Evolutionary conservation across 805 yeast genomes (phyloP).

Genomic region (Candida xiaguanensis): DNA sequence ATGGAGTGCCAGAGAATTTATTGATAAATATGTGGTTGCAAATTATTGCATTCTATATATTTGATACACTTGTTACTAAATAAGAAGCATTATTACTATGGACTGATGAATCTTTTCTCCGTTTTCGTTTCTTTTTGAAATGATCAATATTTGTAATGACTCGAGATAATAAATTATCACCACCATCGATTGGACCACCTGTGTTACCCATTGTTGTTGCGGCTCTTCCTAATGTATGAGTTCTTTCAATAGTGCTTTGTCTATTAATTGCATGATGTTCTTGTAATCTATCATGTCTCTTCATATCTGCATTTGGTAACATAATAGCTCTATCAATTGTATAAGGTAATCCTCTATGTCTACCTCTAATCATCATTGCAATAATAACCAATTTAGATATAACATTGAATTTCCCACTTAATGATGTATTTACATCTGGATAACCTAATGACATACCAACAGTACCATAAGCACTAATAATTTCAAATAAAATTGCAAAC

Average conservation of each 20-base stretch:
- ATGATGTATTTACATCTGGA: conserved; percentile 62
- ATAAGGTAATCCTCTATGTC: conserved; percentile 96
- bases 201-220: conserved; percentile 4
- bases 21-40: no score
- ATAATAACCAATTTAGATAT: conserved; percentile 81
- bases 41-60: conserved; percentile 1
- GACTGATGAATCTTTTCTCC: background rate
- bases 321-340: conserved; percentile 91
- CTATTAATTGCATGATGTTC: conserved; percentile 45
- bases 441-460: conserved; percentile 91
- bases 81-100: conserved; percentile 6
- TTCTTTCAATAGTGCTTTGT: conserved; percentile 23
- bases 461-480: conserved; percentile 93
- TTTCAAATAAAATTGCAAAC: conserved; percentile 77
- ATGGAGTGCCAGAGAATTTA: no score
- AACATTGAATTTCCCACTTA: conserved; percentile 66
- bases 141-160: conserved; percentile 9
- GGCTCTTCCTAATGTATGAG: conserved; percentile 12
- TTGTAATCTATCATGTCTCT: conserved; percentile 57
- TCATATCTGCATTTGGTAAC: conserved; percentile 68
- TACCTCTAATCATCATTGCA: conserved; percentile 89
- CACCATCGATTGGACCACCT: conserved; percentile 12
- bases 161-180: conserved; percentile 12
- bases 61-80: conserved; percentile 6
- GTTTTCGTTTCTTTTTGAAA: conserved; percentile 2